phyloP scores from a whole-genome alignment of 306 rosid species.

The Potentilla sterilis region DNA sequence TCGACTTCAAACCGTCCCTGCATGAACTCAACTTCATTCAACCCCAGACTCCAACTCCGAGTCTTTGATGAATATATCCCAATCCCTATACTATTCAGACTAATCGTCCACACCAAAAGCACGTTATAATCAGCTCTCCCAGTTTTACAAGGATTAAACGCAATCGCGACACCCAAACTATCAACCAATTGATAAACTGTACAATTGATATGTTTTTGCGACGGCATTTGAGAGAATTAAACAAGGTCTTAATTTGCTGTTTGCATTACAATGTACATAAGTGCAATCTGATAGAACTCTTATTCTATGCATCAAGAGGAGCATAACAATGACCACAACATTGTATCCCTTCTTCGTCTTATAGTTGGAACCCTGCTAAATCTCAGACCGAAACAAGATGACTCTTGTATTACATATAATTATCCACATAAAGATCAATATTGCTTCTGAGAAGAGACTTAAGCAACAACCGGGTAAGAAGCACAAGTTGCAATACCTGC shows the following conservation, averaged over 20 bases:
- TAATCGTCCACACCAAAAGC: no score
- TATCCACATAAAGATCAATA: slow-evolving; percentile 21
- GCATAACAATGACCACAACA: slow-evolving; percentile 13
- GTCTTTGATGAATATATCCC: no score
- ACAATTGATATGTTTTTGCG: neutral
- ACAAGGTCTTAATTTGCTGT: neutral
- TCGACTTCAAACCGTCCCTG: no score
- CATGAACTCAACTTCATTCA: no score
- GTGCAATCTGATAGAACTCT: neutral
- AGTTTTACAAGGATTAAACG: no score
- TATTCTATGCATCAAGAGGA: slow-evolving; percentile 28
- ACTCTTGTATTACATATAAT: neutral
- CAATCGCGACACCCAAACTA: no score
- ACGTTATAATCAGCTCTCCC: no score
- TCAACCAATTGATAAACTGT: no score
- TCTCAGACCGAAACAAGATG: slow-evolving; percentile 11
- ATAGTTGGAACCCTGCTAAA: neutral
- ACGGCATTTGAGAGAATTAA: neutral
- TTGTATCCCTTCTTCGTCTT: slow-evolving; percentile 17
- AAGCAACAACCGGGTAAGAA: slow-evolving; percentile 78
- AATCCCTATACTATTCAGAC: no score
- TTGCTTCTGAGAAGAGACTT: slow-evolving; percentile 18
- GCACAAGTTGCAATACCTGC: slow-evolving; percentile 96
- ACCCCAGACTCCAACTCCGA: no score
- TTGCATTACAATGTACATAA: neutral